Evolutionary conservation across 2,329 filamentous ascomycete species (phyloP).

Genomic region (Aspergillus fructus): DNA sequence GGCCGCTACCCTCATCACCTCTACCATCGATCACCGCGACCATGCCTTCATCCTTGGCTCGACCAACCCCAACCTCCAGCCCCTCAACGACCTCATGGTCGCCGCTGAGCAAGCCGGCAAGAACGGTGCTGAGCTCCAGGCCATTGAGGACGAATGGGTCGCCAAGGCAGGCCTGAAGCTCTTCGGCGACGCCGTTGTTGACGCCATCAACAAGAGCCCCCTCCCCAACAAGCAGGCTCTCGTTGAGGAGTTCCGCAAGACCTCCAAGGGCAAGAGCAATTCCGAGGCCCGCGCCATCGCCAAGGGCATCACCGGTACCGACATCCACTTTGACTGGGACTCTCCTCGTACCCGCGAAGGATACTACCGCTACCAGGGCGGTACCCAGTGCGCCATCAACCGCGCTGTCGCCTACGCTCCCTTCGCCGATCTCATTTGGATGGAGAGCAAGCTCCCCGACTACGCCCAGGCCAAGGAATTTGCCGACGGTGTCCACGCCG

Average conservation of each 20-base stretch:
- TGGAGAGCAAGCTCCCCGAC: conserved; percentile 97
- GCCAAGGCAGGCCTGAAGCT: conserved; percentile 76
- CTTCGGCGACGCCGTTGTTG: conserved; percentile 85
- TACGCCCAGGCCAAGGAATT: conserved; percentile 90
- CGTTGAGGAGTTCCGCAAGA: conserved; percentile 64
- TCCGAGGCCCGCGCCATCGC: conserved; percentile 77
- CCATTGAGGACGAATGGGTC: conserved; percentile 88
- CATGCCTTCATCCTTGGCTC: conserved; percentile 88
- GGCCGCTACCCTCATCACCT: conserved; percentile 94
- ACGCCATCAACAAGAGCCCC: conserved; percentile 70
- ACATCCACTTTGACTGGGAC: conserved; percentile 95
- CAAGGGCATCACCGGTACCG: conserved; percentile 70
- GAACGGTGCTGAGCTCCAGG: conserved; percentile 75
- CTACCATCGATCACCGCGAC: conserved; percentile 92
- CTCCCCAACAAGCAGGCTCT: conserved; percentile 66
- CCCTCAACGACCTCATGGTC: conserved; percentile 87
- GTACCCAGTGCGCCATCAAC: conserved; percentile 87
- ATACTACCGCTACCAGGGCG: conserved; percentile 89
- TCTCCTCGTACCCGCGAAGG: conserved; percentile 89
- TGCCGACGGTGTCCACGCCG: conserved; percentile 86
- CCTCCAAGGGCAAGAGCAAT: conserved; percentile 81
- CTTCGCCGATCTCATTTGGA: conserved; percentile 96
- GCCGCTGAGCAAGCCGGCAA: conserved; percentile 82
- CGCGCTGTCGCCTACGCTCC: conserved; percentile 88
- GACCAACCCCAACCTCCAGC: conserved; percentile 81